Percentiles rank a stretch among this genome's conserved stretches.
Conservation (phyloP, 495 filamentous ascomycete genomes). For the Saxophila tyrrhenica region DNA sequence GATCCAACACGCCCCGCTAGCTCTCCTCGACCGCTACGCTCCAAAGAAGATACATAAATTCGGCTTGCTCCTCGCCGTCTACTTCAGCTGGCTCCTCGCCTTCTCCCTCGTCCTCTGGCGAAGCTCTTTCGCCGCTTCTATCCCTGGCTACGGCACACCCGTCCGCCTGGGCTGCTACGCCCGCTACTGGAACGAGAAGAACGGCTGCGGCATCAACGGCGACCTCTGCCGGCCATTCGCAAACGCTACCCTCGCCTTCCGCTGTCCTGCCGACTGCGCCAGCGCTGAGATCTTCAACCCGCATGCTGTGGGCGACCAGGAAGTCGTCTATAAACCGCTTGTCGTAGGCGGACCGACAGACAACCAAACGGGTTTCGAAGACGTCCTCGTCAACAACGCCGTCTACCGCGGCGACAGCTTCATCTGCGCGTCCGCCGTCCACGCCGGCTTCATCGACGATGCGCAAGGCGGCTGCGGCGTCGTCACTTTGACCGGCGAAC, state of each 20-base stretch:
- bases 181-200: conserved; percentile 42
- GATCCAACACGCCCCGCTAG: conserved; percentile 29
- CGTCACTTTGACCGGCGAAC: conserved; percentile 28
- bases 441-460: conserved; percentile 32
- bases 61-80: conserved; percentile 26
- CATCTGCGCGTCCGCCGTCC: conserved; percentile 34
- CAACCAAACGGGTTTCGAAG: conserved; percentile 13
- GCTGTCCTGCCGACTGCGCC: conserved; percentile 34
- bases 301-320: conserved; percentile 32
- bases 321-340: conserved; percentile 30
- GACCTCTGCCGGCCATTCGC: conserved; percentile 32
- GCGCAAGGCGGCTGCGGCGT: conserved; percentile 32
- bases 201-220: conserved; percentile 35
- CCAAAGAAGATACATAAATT: conserved; percentile 30
- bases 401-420: conserved; percentile 35
- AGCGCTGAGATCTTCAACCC: conserved; percentile 27
- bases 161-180: conserved; percentile 40
- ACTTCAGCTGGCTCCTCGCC: conserved; percentile 28
- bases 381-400: conserved; percentile 16
- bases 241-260: conserved; percentile 29
- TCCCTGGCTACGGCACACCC: conserved; percentile 29
- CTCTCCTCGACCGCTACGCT: conserved; percentile 29
- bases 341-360: conserved; percentile 32
- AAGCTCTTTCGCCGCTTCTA: conserved; percentile 29
- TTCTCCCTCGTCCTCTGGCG: conserved; percentile 30